phyloP scores from a whole-genome alignment of 495 filamentous ascomycete genomes.

The Cenococcum geophilum region DNA sequence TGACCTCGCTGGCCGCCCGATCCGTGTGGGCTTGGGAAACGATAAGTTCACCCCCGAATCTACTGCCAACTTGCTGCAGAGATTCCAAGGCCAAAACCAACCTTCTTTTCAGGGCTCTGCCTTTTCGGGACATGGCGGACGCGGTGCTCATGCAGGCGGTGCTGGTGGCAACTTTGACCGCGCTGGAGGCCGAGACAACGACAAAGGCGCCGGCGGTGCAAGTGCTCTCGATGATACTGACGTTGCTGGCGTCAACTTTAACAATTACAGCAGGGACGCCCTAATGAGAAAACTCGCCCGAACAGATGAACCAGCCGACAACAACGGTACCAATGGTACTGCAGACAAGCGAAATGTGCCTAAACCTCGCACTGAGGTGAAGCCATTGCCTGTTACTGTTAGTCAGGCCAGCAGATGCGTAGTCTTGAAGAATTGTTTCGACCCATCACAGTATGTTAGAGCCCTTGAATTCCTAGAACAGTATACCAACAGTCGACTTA shows the following conservation, averaged over 20 bases:
- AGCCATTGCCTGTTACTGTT: conserved; percentile 70
- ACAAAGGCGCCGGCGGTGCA: conserved; percentile 81
- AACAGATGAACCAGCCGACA: conserved; percentile 74
- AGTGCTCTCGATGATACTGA: conserved; percentile 98
- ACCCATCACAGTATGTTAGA: conserved; percentile 70
- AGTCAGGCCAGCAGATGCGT: conserved; percentile 94
- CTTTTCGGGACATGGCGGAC: conserved; percentile 87
- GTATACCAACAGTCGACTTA: conserved; percentile 42
- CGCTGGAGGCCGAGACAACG: conserved; percentile 80
- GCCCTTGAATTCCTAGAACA: not conserved
- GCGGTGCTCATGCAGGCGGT: conserved; percentile 76
- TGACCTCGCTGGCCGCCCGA: conserved; percentile 94
- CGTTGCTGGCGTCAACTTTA: conserved; percentile 97
- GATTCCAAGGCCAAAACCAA: conserved; percentile 74
- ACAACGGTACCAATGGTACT: conserved; percentile 48
- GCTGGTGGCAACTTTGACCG: conserved; percentile 79
- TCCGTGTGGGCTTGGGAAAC: conserved; percentile 98
- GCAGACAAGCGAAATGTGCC: conserved; percentile 50
- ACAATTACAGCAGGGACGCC: conserved; percentile 94
- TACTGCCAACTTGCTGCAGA: conserved; percentile 82
- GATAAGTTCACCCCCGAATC: conserved; percentile 99
- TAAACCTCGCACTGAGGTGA: conserved; percentile 74
- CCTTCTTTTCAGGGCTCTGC: conserved; percentile 85
- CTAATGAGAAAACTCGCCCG: conserved; percentile 96
- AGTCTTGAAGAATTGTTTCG: conserved; percentile 91